Conservation (phyloP, 1,284 basidiomycete genomes). For the Wallemia mellicola region DNA sequence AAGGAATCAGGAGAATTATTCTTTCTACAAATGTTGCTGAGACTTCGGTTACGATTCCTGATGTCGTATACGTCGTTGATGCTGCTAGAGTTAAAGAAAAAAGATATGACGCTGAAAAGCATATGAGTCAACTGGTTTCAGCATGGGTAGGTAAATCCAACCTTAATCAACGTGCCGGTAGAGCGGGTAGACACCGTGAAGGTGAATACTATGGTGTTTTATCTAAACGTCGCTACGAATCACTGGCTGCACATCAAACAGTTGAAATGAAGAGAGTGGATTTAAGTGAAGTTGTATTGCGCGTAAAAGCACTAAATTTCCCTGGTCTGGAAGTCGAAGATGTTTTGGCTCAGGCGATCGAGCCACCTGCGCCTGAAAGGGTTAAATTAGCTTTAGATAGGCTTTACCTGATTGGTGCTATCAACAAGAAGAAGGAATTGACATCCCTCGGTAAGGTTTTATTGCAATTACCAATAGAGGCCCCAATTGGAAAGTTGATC, state of each 20-base stretch:
- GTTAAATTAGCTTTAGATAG: constrained; percentile 53
- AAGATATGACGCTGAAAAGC: constrained; percentile 66
- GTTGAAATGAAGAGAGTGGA: constrained; percentile 94
- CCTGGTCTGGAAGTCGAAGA: constrained; percentile 63
- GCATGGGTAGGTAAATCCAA: constrained; percentile 86
- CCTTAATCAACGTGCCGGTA: constrained; percentile 69
- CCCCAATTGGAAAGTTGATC: constrained; percentile 62
- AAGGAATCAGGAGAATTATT: constrained; percentile 56
- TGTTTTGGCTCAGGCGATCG: constrained; percentile 56
- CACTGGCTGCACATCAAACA: constrained; percentile 49
- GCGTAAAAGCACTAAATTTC: constrained; percentile 84
- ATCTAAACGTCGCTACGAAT: constrained; percentile 29
- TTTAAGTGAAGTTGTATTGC: constrained; percentile 74
- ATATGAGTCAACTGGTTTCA: constrained; percentile 57
- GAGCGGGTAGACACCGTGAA: constrained; percentile 67
- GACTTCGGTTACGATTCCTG: constrained; percentile 82
- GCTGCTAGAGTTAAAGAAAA: constrained; percentile 69
- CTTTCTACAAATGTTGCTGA: constrained; percentile 89
- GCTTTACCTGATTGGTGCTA: constrained; percentile 59
- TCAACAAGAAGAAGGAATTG: constrained; percentile 42
- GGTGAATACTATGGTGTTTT: constrained; percentile 79
- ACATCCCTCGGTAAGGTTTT: constrained; percentile 69
- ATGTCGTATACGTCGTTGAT: constrained; percentile 85
- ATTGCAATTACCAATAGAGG: constrained; percentile 66
- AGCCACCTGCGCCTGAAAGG: constrained; percentile 53